These are phyloP conservation scores for Neofusicoccum sp. DNA, from an alignment of 2,329 filamentous ascomycete species.

Conservation along the genomic window DNA sequence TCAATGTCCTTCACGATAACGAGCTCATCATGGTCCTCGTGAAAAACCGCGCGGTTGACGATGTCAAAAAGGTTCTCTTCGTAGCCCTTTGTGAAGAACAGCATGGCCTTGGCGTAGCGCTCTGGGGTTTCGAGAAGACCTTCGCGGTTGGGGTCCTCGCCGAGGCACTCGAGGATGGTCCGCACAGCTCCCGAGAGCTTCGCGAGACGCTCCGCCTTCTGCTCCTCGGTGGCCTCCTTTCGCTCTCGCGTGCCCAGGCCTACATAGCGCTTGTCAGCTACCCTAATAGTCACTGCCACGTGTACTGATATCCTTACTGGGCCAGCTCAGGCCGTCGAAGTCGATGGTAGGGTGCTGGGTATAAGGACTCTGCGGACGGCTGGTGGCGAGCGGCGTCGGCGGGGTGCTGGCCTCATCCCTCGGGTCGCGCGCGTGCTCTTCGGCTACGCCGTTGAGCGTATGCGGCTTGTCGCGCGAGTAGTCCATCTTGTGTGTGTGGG, in stretches of 20 bases:
- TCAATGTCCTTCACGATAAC: conserved; percentile 98
- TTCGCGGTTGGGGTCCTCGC: conserved; percentile 64
- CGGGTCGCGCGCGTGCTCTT: conserved; percentile 52
- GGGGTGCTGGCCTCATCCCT: conserved; percentile 49
- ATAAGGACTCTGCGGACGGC: conserved; percentile 51
- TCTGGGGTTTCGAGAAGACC: conserved; percentile 68
- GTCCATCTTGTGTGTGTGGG: conserved; percentile 1
- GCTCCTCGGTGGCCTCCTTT: conserved; percentile 57
- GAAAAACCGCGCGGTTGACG: conserved; percentile 90
- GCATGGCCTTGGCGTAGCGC: conserved; percentile 90
- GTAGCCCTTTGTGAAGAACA: conserved; percentile 95
- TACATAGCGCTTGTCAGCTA: conserved; percentile 29
- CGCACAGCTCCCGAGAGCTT: conserved; percentile 63
- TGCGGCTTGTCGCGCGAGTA: not conserved
- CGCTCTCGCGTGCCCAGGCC: conserved; percentile 64
- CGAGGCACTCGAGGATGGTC: conserved; percentile 65
- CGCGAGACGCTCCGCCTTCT: conserved; percentile 56
- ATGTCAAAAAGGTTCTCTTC: conserved; percentile 90
- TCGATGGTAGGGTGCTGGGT: conserved; percentile 52
- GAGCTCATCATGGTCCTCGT: conserved; percentile 94
- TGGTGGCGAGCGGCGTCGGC: conserved; percentile 53
- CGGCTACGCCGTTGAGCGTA: conserved; percentile 32
- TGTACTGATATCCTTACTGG: conserved; percentile 38
- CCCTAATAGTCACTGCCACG: too few relatives aligned
- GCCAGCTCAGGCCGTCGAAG: conserved; percentile 57